Base-by-base conservation (phyloP, 2,329 filamentous ascomycete genomes). In the Diplodia seriata region DNA sequence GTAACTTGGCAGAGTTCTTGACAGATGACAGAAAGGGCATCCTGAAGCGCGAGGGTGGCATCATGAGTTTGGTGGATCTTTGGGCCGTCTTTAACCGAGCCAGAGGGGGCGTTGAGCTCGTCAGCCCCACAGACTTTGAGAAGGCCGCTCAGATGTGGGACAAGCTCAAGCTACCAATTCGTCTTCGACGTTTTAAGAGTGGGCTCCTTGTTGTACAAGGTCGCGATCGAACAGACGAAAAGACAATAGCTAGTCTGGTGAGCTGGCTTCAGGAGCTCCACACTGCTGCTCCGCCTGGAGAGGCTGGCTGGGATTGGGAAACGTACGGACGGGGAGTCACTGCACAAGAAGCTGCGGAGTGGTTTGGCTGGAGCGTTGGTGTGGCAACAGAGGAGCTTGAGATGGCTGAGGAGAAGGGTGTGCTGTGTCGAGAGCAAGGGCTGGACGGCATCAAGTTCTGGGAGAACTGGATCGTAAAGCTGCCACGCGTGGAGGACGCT, bases 281-380 rank as follows among this genome's bases (percentile, higher is more conserved):
- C 72, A 82, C 84, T 64, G 84, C 88, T 59, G 86, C 88, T 6
- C 89, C 90, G 0, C 85, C 88, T 1, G 83, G 82, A n/a, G 86
- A 90, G 3, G 84, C 90, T 40, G 73, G 84, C 0, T 95, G 91
- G 91, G 90, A 96, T 73, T 92, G 90, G 90, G 84, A 84, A 56
- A 74, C 83, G 50, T 97, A 93, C 77, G 94, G 95, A 0, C 86
- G 90, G 67, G 93, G 95, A 11, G 89, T 98, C 33, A 97, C 93
- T 15, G 93, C 93, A 1, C 92, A 95, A 75, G 94, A 98, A 75
- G 88, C 89, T 0, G 95, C 95, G 0, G 92, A 96, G 78, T 85
- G 88, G 61, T 99, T 99, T 79, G 92, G 94, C 6, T 99, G 95
- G 95, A 98, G 95, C 76, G 90, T 99, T 8, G 95, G 95, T 9